phyloP scores from a whole-genome alignment of 139 green algal species.

The Limnomonas spitsbergensis region DNA sequence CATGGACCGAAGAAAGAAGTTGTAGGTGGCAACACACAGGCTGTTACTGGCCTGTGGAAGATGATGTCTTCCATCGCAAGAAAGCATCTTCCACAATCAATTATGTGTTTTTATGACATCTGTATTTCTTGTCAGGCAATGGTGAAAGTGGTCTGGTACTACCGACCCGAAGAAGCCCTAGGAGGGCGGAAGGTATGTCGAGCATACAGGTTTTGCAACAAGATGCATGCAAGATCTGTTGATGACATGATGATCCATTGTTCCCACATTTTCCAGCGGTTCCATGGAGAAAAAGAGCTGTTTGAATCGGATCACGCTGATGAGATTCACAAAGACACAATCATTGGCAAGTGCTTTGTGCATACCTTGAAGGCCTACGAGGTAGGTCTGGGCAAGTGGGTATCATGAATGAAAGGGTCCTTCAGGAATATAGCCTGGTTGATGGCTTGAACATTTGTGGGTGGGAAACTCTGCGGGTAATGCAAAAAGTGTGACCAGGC shows the following conservation, averaged over 20 bases:
- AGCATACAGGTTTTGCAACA: not conserved
- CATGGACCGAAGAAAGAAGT: not conserved
- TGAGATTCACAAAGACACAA: constrained; percentile 41
- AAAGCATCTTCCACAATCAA: too few relatives aligned
- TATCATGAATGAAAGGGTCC: not conserved
- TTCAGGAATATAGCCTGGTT: not conserved
- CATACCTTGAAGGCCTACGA: constrained; percentile 64
- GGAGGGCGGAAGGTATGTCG: constrained; percentile 67
- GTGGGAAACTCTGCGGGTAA: too few relatives aligned
- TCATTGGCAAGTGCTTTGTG: constrained; percentile 58
- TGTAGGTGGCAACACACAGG: not conserved
- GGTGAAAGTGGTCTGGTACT: constrained; percentile 69
- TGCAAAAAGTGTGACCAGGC: too few relatives aligned
- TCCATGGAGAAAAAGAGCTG: constrained; percentile 77
- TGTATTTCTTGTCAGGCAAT: not conserved
- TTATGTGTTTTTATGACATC: too few relatives aligned
- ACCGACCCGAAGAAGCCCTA: constrained; percentile 72
- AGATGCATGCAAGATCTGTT: not conserved
- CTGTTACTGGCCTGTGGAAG: too few relatives aligned
- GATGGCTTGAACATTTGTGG: too few relatives aligned
- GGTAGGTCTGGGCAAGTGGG: constrained; percentile 18
- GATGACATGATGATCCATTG: too few relatives aligned
- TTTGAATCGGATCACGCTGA: constrained; percentile 70
- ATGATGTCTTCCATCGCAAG: too few relatives aligned
- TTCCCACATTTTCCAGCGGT: constrained; percentile 32